phyloP scores from a whole-genome alignment of 306 rosid genomes.

The Potentilla sterilis region DNA sequence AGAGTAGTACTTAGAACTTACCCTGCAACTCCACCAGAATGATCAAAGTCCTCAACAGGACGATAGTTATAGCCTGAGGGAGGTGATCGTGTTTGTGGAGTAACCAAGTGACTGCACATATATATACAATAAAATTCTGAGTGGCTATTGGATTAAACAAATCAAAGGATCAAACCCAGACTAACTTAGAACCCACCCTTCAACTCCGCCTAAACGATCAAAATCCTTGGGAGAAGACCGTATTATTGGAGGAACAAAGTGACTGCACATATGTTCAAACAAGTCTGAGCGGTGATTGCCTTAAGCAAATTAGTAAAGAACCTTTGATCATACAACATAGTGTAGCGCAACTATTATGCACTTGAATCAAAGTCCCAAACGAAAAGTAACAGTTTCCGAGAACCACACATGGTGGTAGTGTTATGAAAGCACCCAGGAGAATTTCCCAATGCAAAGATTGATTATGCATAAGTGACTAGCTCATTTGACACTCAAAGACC shows the following conservation, averaged over 20 bases:
- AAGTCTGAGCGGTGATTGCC: conserved; percentile 21
- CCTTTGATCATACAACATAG: neutral
- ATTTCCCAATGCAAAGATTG: neutral
- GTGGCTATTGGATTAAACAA: conserved; percentile 15
- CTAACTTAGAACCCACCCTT: too few species aligned
- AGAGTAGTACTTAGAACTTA: neutral
- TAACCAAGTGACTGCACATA: conserved; percentile 29
- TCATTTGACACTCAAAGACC: neutral
- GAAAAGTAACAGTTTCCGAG: neutral
- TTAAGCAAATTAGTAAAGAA: conserved; percentile 14
- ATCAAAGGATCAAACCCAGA: neutral
- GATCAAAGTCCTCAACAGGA: conserved; percentile 13
- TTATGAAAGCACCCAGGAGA: conserved; percentile 1
- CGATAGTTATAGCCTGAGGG: conserved; percentile 20
- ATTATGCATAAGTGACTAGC: neutral
- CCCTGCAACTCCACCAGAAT: conserved; percentile 14
- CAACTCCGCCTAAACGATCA: conserved; percentile 20
- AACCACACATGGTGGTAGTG: conserved; percentile 4
- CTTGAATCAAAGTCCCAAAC: neutral
- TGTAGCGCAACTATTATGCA: neutral
- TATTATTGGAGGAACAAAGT: conserved; percentile 29
- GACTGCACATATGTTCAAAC: conserved; percentile 27
- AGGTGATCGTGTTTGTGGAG: conserved; percentile 34
- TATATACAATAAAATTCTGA: conserved; percentile 27
- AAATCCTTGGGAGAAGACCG: conserved; percentile 30